phyloP scores from a whole-genome alignment of 163 green algal species.

The Volvox carteri region DNA sequence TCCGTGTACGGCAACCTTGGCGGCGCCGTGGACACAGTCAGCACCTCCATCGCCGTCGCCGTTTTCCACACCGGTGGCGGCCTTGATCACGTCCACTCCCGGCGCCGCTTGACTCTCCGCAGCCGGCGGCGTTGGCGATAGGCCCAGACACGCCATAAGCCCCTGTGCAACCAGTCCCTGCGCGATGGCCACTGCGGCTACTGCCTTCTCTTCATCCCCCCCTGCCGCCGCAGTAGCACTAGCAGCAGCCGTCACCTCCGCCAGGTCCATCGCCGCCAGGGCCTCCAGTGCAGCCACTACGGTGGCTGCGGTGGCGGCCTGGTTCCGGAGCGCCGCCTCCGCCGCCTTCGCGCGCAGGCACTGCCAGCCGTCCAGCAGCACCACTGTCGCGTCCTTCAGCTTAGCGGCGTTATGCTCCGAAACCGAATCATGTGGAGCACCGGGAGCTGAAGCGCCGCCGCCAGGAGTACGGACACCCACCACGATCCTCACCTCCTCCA shows the following conservation, averaged over 20 bases:
- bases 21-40: too few relatives aligned
- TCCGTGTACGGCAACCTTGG: too few relatives aligned
- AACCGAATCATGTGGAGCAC: background rate
- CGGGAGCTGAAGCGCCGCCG: too few relatives aligned
- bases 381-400: background rate
- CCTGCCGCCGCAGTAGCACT: background rate
- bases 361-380: conserved; percentile 44
- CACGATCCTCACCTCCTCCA: conserved; percentile 34
- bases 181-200: conserved; percentile 4
- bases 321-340: background rate
- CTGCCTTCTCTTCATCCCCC: too few relatives aligned
- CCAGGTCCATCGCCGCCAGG: conserved; percentile 2
- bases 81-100: conserved; percentile 17
- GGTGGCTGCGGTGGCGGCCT: background rate
- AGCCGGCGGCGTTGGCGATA: background rate
- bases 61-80: background rate
- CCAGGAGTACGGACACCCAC: conserved; percentile 55
- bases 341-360: conserved; percentile 38
- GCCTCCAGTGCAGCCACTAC: conserved; percentile 39
- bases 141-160: conserved; percentile 52
- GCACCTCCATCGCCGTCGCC: conserved; percentile 36
- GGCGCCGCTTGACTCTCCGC: conserved; percentile 43
- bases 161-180: conserved; percentile 73
- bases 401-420: conserved; percentile 12
- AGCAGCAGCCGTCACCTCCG: too few relatives aligned